Base-by-base conservation (phyloP, 2,329 filamentous ascomycete genomes). In the Aspergillus caelatus region DNA sequence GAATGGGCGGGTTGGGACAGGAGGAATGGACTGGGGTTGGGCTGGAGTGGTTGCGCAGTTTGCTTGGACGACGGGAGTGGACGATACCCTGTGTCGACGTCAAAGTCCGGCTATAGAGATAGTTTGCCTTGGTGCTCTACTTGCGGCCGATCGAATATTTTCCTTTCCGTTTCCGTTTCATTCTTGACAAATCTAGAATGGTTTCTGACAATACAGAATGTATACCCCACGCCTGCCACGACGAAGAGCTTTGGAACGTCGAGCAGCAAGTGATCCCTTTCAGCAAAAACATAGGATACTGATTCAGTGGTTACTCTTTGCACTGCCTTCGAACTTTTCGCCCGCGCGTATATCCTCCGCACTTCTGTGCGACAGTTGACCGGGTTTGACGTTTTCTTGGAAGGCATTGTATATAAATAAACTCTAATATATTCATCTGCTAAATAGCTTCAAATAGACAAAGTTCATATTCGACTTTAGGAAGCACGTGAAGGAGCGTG, bases 81-180 rank as follows among this genome's bases (percentile, higher is more conserved):
- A 87, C 91, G 71, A 86, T 99, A 67, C 93, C 94, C 62, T 97
- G 94, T 77, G 85, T 99, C 78, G 93, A 97, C 78, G 87, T 98
- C 34, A 89, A 94, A 71, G 88, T 98, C 59, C 84, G 92, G 67
- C 80, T 97, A 67, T 95, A 72, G 82, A 28, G 30, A 36, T 23
- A 26, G 19, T 10, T 46, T 28, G 23, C 21, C 11, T 21, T 39
- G 21, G 5, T 52, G 19, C 16, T 52, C 28, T n/a, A 52, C 19
- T 14, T 34, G 48, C 19, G 48, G 14, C 32, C 4, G 32, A 19
- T 39, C n/a, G 30, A 26, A 26, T 36, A 19, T 21, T 34, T 26
- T 26, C 21, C 12, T 48, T 28, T 16, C 1, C n/a, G 2, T 46
- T 46, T n/a, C n/a, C 23, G 9, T 26, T 50, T 30, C 26, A n/a